Evolutionary conservation across 129 eudicot species (phyloP), one percentile per base, ranked within the genome.

Genomic region (Ambrosia trifida): DNA sequence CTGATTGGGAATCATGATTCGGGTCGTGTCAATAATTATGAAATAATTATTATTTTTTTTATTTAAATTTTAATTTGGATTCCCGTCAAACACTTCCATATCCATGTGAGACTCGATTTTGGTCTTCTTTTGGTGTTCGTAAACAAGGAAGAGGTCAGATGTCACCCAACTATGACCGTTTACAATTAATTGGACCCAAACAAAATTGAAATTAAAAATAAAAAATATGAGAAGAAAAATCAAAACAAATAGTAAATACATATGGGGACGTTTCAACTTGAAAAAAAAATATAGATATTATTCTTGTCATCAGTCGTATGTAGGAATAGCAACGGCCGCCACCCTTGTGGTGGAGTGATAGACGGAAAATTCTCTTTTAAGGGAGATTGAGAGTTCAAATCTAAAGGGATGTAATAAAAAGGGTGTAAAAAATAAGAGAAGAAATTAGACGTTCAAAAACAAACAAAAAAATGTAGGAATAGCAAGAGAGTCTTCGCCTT

Each of bases 21-120:
- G 17, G 30, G 18, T 0, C 4, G 1, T 18, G 31, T 52, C 17
- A 52, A 18, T 7, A 52, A 17, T 52, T 7, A 2, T 1, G 12
- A 52, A 52, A 1, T 4, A 4, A 49, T 49, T 13, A 13, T 8
- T 16, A 0, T 24, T 24, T 3, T 46, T 43, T 45, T 9, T 46
- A 19, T 45, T 9, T n/a, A 13, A 7, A 49, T 3, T 44, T 14
- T n/a, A 47, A 32, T 13, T 7, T 58, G 60, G 30, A 32, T 59
- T 52, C 17, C 70, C 66, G 54, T 65, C 63, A 75, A 65, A 75
- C 40, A 50, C 46, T 41, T 52, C 45, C 54, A 41, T 10, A 51
- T 52, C 19, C 52, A 36, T 24, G 41, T 70, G 43, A 38, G 43
- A 38, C 10, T 9, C 10, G 43, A 7, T 38, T 38, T 7, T 38